A percentile compares a stretch with the other conserved stretches of the same genome.
Conservation (phyloP, 768 basidiomycete genomes). For the Xerocomus brunneocitrinus region DNA sequence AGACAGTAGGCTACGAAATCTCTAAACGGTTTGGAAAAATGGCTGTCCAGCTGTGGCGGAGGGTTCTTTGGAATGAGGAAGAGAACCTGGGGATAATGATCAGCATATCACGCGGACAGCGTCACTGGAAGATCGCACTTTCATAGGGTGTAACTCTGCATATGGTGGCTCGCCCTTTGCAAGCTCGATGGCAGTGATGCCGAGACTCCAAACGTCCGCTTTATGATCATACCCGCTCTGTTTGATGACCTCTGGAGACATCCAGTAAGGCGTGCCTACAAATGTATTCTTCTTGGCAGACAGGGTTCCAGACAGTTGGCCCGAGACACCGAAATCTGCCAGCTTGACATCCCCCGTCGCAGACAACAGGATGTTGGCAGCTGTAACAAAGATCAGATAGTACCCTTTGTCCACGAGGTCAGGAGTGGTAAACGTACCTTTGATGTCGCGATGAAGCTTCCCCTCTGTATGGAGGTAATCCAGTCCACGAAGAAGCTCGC, state of each 20-base stretch:
- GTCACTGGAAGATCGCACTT: conserved; percentile 46
- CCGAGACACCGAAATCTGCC: conserved; percentile 98
- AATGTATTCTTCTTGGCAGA: conserved; percentile 98
- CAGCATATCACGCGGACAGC: neutral
- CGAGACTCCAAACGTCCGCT: conserved; percentile 98
- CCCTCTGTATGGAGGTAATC: conserved; percentile 96
- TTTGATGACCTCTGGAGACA: conserved; percentile 99
- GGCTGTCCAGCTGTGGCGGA: conserved; percentile 84
- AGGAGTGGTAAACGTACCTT: conserved; percentile 53
- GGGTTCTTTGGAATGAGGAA: conserved; percentile 98
- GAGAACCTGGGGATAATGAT: conserved; percentile 56
- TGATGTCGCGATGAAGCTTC: conserved; percentile 98
- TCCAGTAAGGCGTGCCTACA: conserved; percentile 98
- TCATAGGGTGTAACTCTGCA: conserved; percentile 98
- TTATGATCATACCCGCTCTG: conserved; percentile 99
- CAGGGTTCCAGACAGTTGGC: conserved; percentile 89
- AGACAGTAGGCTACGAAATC: conserved; percentile 94
- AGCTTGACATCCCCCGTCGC: conserved; percentile 94
- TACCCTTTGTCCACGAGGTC: neutral
- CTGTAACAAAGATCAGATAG: conserved; percentile 35
- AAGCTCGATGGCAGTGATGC: conserved; percentile 95
- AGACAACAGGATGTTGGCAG: conserved; percentile 90
- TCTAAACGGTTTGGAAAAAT: conserved; percentile 88
- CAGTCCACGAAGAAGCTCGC: conserved; percentile 86
- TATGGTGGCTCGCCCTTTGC: conserved; percentile 98